phyloP scores from a whole-genome alignment of 2,329 filamentous ascomycete genomes.

The Phaeophleospora eucalypticola region DNA sequence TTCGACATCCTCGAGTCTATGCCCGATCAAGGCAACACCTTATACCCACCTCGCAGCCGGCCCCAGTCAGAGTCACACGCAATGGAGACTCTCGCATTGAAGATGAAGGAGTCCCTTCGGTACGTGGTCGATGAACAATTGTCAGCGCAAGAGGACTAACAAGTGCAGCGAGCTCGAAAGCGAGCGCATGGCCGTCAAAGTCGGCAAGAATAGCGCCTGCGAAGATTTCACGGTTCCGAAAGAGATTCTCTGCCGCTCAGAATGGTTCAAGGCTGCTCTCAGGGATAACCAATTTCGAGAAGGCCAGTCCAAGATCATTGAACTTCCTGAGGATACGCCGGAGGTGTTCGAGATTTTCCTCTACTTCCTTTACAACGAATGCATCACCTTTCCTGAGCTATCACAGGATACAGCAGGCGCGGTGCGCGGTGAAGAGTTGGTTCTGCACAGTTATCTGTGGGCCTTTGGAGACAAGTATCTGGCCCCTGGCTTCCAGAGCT shows the following conservation, averaged over 20 bases:
- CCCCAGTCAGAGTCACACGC: no score
- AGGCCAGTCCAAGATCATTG: background rate
- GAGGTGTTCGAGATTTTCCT: background rate
- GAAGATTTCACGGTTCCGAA: constrained; percentile 1
- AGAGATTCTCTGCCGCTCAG: background rate
- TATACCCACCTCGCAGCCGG: no score
- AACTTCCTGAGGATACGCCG: constrained; percentile 1
- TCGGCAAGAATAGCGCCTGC: background rate
- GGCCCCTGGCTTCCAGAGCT: no score
- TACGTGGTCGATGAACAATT: no score
- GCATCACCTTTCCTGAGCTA: background rate
- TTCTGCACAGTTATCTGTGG: background rate
- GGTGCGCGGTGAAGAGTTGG: background rate
- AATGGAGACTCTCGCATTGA: no score
- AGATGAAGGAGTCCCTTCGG: no score
- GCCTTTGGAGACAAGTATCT: background rate
- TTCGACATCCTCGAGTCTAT: no score
- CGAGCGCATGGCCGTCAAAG: no score
- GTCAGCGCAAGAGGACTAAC: no score
- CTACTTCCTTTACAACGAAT: background rate
- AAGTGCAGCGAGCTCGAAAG: no score
- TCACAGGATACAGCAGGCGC: background rate
- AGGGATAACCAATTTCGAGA: constrained; percentile 2
- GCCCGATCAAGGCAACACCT: no score
- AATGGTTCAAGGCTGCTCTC: constrained; percentile 5